phyloP scores from a whole-genome alignment of 2,329 filamentous ascomycete species.

The Sclerotinia spermophila region DNA sequence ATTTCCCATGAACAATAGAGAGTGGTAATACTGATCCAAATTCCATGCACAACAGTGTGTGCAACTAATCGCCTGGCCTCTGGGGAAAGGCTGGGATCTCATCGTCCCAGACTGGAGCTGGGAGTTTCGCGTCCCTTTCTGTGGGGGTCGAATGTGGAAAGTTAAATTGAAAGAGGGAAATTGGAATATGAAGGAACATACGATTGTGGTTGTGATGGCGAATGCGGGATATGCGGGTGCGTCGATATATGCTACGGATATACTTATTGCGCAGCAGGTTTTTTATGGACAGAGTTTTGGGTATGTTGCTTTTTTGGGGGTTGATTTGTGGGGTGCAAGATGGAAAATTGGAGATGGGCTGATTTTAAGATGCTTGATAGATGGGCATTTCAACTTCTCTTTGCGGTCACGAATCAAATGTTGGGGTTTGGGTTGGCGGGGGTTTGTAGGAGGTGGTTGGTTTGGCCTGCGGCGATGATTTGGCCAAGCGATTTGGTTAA shows the following conservation, averaged over 20 bases:
- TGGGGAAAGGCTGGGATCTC: slow-evolving; percentile 32
- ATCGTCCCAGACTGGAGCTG: neutral
- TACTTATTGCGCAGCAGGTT: slow-evolving; percentile 65
- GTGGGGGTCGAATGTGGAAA: neutral
- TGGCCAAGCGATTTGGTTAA: slow-evolving; percentile 57
- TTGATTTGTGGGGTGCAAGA: neutral
- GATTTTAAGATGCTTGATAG: neutral
- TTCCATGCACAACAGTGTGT: slow-evolving; percentile 29
- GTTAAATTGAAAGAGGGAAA: neutral
- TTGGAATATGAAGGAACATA: slow-evolving; percentile 61
- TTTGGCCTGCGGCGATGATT: slow-evolving; percentile 58
- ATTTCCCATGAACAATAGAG: neutral
- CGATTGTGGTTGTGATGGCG: slow-evolving; percentile 61
- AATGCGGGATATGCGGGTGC: slow-evolving; percentile 56
- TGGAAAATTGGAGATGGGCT: neutral
- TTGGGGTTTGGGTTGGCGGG: slow-evolving; percentile 63
- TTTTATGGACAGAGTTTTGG: slow-evolving; percentile 70
- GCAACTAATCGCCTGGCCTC: neutral
- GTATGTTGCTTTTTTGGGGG: slow-evolving; percentile 38
- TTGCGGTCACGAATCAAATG: slow-evolving; percentile 58
- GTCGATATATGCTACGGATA: slow-evolving; percentile 66
- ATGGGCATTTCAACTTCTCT: slow-evolving; percentile 50
- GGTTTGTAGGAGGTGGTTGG: slow-evolving; percentile 54
- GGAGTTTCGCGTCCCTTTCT: slow-evolving; percentile 32
- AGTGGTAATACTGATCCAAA: neutral